Conservation (phyloP, 2,329 filamentous ascomycete species). For the Alternaria viburni region DNA sequence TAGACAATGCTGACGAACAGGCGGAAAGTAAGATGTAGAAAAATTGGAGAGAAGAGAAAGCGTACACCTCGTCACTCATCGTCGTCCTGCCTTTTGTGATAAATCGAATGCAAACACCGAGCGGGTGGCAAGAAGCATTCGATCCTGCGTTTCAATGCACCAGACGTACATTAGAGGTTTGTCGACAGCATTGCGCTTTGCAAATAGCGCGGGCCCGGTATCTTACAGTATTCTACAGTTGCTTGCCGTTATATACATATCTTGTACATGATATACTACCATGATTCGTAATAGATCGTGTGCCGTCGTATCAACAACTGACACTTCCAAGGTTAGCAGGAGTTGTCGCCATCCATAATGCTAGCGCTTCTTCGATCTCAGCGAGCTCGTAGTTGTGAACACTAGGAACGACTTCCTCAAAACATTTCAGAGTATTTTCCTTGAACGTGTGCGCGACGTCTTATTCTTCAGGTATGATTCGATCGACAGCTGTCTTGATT, state of each 20-base stretch:
- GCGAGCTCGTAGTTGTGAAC: not conserved
- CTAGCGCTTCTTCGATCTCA: not conserved
- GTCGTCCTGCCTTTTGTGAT: too few relatives aligned
- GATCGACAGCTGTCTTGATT: constrained; percentile 37
- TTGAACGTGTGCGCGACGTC: accelerated
- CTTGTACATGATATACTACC: not conserved
- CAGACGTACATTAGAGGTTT: accelerated
- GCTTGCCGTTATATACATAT: not conserved
- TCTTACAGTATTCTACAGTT: not conserved
- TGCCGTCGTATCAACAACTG: not conserved
- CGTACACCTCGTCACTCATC: not conserved
- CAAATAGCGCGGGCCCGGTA: not conserved
- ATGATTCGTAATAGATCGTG: not conserved
- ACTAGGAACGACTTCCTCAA: not conserved
- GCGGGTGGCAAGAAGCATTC: too few relatives aligned
- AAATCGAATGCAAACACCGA: too few relatives aligned
- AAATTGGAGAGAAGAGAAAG: not conserved
- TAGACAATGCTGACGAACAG: not conserved
- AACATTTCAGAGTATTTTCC: not conserved
- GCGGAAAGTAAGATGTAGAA: not conserved
- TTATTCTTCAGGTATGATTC: constrained; percentile 38
- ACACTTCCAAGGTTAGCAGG: not conserved
- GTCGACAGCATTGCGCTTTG: not conserved
- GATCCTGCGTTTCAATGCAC: too few relatives aligned
- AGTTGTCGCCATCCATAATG: not conserved